Percentiles rank a stretch among this genome's conserved stretches.
Evolutionary conservation across 768 basidiomycete species (phyloP).

Genomic region (Xerocomellus intermedius): DNA sequence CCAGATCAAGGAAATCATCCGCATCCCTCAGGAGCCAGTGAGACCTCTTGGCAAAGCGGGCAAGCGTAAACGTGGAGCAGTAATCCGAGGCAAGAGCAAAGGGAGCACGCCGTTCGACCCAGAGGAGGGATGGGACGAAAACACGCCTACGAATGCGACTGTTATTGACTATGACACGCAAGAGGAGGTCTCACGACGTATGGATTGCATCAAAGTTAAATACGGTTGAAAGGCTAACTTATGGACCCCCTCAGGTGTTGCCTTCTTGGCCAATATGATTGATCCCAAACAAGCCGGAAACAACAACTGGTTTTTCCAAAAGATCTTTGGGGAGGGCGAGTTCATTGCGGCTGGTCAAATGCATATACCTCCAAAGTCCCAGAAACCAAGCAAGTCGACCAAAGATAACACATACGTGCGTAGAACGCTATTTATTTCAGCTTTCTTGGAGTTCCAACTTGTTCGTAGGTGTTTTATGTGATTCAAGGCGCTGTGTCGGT

Average conservation of each 20-base stretch:
- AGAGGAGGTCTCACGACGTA: slow-evolving; percentile 69
- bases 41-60: slow-evolving; percentile 45
- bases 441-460: not conserved
- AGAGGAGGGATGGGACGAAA: slow-evolving; percentile 84
- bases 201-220: slow-evolving; percentile 33
- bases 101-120: slow-evolving; percentile 38
- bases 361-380: slow-evolving; percentile 70
- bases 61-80: slow-evolving; percentile 34
- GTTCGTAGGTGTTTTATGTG: slow-evolving; percentile 66
- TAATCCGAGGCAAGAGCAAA: slow-evolving; percentile 37
- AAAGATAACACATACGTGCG: slow-evolving; percentile 93
- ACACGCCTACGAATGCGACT: slow-evolving; percentile 62
- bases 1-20: slow-evolving; percentile 63
- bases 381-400: slow-evolving; percentile 83
- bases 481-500: slow-evolving; percentile 88
- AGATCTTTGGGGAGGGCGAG: slow-evolving; percentile 86
- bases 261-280: slow-evolving; percentile 71
- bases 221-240: not conserved
- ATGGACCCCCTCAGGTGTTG: slow-evolving; percentile 56
- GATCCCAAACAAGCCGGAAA: slow-evolving; percentile 57
- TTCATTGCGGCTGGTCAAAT: slow-evolving; percentile 92
- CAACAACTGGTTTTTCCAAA: slow-evolving; percentile 81
- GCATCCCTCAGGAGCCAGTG: slow-evolving; percentile 50
- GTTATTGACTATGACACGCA: slow-evolving; percentile 66
- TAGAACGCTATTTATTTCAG: slow-evolving; percentile 5